These are phyloP conservation scores for Orbilia javanica DNA, from an alignment of 2,329 filamentous ascomycete genomes.

Conservation along the genomic window DNA sequence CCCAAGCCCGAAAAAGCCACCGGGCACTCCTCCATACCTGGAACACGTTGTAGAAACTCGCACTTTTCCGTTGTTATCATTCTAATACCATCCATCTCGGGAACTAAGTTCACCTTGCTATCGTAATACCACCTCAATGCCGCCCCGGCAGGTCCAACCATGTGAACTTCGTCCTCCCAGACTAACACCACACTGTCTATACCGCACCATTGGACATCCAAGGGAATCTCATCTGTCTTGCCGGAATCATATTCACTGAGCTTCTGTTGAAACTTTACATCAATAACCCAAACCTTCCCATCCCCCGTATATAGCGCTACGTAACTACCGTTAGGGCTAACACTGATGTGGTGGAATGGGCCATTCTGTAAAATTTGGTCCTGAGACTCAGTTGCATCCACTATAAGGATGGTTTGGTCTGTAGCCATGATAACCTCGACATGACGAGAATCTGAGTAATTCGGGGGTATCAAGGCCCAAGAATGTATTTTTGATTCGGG, in stretches of 20 bases:
- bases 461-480: slow-evolving; percentile 89
- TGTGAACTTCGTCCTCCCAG: slow-evolving; percentile 97
- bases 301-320: slow-evolving; percentile 87
- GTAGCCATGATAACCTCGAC: slow-evolving; percentile 93
- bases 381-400: slow-evolving; percentile 90
- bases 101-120: slow-evolving; percentile 86
- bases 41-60: slow-evolving; percentile 95
- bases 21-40: slow-evolving; percentile 66
- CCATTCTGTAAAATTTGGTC: slow-evolving; percentile 92
- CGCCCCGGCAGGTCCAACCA: slow-evolving; percentile 86
- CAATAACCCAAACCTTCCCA: slow-evolving; percentile 90
- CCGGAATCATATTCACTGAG: slow-evolving; percentile 91
- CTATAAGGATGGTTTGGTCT: slow-evolving; percentile 82
- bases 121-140: slow-evolving; percentile 88
- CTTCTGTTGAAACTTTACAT: slow-evolving; percentile 92
- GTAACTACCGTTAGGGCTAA: slow-evolving; percentile 90
- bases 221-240: slow-evolving; percentile 79
- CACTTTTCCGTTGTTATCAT: slow-evolving; percentile 93
- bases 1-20: not conserved
- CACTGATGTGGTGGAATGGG: slow-evolving; percentile 88
- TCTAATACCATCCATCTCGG: slow-evolving; percentile 89
- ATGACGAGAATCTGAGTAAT: slow-evolving; percentile 87
- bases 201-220: slow-evolving; percentile 94
- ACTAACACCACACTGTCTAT: slow-evolving; percentile 92
- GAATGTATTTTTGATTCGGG: slow-evolving; percentile 80